phyloP scores from a whole-genome alignment of 2,329 filamentous ascomycete genomes.

The Plectosphaerella plurivora region DNA sequence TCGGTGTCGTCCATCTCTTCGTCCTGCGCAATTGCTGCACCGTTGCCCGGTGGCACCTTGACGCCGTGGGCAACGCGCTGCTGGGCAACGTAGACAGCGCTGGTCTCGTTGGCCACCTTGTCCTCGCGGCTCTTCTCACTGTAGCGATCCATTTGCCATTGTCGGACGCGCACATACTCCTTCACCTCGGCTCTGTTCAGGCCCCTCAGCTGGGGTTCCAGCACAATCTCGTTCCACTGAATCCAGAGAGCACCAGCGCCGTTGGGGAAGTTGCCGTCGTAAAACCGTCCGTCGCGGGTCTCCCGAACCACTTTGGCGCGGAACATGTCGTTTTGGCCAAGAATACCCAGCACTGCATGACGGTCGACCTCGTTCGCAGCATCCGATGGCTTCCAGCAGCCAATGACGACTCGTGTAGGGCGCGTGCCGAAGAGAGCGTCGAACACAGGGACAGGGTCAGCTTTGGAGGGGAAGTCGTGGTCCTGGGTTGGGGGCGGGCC shows the following conservation, averaged over 20 bases:
- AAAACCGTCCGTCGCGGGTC: conserved; percentile 54
- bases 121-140: conserved; percentile 43
- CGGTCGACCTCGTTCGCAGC: conserved; percentile 42
- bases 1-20: background rate
- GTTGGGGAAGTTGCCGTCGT: conserved; percentile 55
- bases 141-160: conserved; percentile 47
- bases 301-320: conserved; percentile 57
- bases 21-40: background rate
- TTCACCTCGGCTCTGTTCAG: conserved; percentile 54
- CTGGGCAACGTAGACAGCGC: conserved; percentile 48
- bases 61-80: conserved; percentile 31
- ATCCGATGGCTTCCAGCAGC: conserved; percentile 54
- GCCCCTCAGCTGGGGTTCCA: conserved; percentile 49
- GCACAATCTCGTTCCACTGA: conserved; percentile 55
- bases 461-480: background rate
- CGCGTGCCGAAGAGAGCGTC: conserved; percentile 47
- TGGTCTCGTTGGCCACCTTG: conserved; percentile 42
- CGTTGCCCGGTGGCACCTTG: conserved; percentile 11
- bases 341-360: conserved; percentile 59
- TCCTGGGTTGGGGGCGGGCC: background rate
- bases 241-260: conserved; percentile 61
- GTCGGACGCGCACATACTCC: conserved; percentile 59
- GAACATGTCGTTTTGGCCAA: conserved; percentile 61
- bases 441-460: conserved; percentile 13
- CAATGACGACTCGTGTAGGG: conserved; percentile 54